Conservation (phyloP, 306 rosid genomes). For the Rosa persica region DNA sequence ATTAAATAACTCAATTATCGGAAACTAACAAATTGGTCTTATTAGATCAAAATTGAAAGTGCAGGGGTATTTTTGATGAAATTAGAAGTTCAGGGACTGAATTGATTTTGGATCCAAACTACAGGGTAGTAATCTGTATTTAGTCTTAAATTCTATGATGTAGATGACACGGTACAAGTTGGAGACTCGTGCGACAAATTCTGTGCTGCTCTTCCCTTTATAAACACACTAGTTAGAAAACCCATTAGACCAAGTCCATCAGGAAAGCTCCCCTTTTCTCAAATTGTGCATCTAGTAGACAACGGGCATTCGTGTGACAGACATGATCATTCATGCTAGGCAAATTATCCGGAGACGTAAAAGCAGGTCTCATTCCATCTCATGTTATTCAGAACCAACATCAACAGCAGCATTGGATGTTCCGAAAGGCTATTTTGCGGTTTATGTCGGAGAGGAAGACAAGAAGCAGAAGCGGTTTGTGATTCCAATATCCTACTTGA, state of each 20-base stretch:
- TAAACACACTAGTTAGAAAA: neutral
- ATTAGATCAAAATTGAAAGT: too few relatives aligned
- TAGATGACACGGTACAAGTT: neutral
- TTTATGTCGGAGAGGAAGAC: constrained; percentile 48
- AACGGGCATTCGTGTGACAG: constrained; percentile 20
- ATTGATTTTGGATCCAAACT: too few relatives aligned
- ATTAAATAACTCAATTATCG: too few relatives aligned
- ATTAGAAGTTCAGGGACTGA: too few relatives aligned
- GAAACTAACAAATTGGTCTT: too few relatives aligned
- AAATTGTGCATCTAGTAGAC: neutral
- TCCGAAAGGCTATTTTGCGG: constrained; percentile 42
- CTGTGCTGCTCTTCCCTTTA: neutral
- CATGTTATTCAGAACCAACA: neutral
- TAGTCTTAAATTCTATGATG: neutral
- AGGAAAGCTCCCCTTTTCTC: neutral
- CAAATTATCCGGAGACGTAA: constrained; percentile 21
- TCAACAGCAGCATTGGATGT: constrained; percentile 14
- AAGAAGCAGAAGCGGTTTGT: constrained; percentile 35
- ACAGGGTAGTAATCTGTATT: too few relatives aligned
- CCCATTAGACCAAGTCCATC: neutral
- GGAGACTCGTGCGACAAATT: neutral
- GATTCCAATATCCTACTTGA: constrained; percentile 35
- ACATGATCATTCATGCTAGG: constrained; percentile 22
- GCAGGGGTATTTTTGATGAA: too few relatives aligned
- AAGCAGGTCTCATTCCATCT: neutral